Percentiles rank a stretch among this genome's conserved stretches.
phyloP scores from a whole-genome alignment of 2,329 filamentous ascomycete species.

The Fonsecaea erecta region DNA sequence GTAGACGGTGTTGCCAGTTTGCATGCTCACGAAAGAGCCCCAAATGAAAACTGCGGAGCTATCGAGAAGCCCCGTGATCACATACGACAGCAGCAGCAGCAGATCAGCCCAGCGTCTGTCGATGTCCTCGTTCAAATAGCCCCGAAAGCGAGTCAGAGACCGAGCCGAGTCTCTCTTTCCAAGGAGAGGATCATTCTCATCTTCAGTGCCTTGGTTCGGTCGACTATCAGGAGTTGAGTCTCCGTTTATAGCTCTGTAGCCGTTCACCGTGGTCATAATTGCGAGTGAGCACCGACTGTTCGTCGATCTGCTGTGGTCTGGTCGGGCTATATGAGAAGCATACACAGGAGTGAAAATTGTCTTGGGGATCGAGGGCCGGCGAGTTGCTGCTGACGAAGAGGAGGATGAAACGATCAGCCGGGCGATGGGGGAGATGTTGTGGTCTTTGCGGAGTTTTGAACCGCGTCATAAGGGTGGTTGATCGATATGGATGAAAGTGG shows the following conservation, averaged over 20 bases:
- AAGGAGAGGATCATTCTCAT: conserved; percentile 24
- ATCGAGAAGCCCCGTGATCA: conserved; percentile 78
- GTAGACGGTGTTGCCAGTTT: conserved; percentile 84
- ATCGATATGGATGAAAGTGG: conserved; percentile 11
- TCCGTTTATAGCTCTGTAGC: conserved; percentile 25
- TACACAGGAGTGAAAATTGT: background rate
- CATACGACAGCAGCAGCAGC: conserved; percentile 71
- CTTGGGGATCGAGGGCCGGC: background rate
- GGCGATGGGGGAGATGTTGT: conserved; percentile 1
- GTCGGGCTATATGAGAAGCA: background rate
- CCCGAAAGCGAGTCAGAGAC: conserved; percentile 11
- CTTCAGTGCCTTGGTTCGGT: conserved; percentile 6
- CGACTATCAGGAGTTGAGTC: conserved; percentile 7
- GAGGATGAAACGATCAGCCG: conserved; percentile 29
- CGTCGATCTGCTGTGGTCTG: background rate
- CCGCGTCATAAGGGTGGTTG: conserved; percentile 11
- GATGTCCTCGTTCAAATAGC: conserved; percentile 30
- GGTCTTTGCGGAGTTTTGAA: conserved; percentile 8
- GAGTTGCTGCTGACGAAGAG: background rate
- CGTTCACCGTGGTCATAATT: conserved; percentile 23
- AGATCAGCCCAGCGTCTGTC: conserved; percentile 61
- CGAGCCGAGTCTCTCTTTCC: background rate
- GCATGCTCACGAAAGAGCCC: conserved; percentile 83
- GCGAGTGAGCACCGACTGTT: conserved; percentile 4
- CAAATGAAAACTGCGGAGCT: conserved; percentile 76